Conservation (phyloP, 495 filamentous ascomycete genomes). For the Xylaria scruposa region DNA sequence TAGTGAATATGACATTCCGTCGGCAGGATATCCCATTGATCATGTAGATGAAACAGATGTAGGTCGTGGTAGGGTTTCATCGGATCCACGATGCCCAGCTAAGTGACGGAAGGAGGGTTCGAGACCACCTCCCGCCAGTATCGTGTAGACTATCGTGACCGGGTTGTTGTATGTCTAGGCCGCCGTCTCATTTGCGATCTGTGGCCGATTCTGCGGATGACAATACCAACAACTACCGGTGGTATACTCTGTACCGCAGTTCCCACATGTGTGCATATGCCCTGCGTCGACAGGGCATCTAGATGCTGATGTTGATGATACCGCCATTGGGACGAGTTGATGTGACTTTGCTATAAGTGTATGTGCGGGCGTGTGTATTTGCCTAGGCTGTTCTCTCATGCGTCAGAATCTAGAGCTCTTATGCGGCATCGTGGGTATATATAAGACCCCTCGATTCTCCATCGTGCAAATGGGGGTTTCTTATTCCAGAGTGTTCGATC, state of each 20-base stretch:
- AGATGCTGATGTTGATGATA: slow-evolving; percentile 15
- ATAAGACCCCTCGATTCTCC: slow-evolving; percentile 12
- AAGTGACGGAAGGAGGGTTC: slow-evolving; percentile 11
- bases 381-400: slow-evolving; percentile 9
- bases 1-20: slow-evolving; percentile 17
- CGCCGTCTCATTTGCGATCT: slow-evolving; percentile 22
- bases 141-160: slow-evolving; percentile 20
- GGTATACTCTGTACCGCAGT: slow-evolving; percentile 45
- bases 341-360: slow-evolving; percentile 22
- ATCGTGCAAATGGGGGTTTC: background rate
- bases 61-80: slow-evolving; percentile 22
- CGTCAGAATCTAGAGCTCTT: slow-evolving; percentile 26
- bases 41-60: slow-evolving; percentile 20
- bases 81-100: slow-evolving; percentile 14
- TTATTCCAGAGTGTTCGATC: slow-evolving; percentile 17
- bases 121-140: slow-evolving; percentile 10
- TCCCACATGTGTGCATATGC: slow-evolving; percentile 44
- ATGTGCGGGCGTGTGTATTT: slow-evolving; percentile 12
- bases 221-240: slow-evolving; percentile 47
- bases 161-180: slow-evolving; percentile 17
- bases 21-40: slow-evolving; percentile 14
- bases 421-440: slow-evolving; percentile 24
- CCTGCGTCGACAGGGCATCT: slow-evolving; percentile 31
- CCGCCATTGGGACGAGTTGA: slow-evolving; percentile 25
- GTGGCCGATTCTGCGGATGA: slow-evolving; percentile 39